phyloP scores from a whole-genome alignment of 2,329 filamentous ascomycete genomes.

The Penicillium polonicum region DNA sequence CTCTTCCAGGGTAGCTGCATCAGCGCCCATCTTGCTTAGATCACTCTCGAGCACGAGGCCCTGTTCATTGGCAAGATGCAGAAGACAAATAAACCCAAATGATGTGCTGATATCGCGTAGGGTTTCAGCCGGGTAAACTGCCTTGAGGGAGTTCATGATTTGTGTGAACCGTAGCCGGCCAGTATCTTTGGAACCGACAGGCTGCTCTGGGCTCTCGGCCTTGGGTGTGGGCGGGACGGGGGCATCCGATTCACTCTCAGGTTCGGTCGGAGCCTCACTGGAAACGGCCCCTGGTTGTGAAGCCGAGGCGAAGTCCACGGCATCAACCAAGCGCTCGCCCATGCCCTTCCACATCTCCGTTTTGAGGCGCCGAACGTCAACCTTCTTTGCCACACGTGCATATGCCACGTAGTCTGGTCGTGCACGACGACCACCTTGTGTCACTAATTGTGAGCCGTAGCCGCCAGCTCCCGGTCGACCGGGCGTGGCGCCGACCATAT shows the following conservation, averaged over 20 bases:
- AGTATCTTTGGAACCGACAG: constrained; percentile 44
- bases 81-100: constrained; percentile 86
- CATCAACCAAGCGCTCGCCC: constrained; percentile 46
- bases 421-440: constrained; percentile 57
- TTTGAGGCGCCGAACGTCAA: constrained; percentile 63
- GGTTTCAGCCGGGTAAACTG: constrained; percentile 78
- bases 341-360: constrained; percentile 66
- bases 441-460: constrained; percentile 63
- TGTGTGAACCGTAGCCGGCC: constrained; percentile 76
- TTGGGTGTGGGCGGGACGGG: constrained; percentile 39
- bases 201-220: constrained; percentile 26
- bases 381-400: constrained; percentile 65
- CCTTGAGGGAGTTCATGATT: constrained; percentile 84
- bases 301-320: constrained; percentile 34
- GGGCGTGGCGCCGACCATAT: constrained; percentile 41
- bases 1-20: constrained; percentile 42
- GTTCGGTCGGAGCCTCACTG: constrained; percentile 18
- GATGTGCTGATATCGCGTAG: constrained; percentile 95
- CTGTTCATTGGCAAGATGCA: constrained; percentile 92
- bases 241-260: constrained; percentile 28
- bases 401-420: constrained; percentile 67
- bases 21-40: constrained; percentile 28
- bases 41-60: constrained; percentile 73
- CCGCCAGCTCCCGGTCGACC: constrained; percentile 46
- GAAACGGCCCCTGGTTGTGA: constrained; percentile 28